Evolutionary conservation across 768 basidiomycete genomes (phyloP), one percentile per base, ranked within the genome.

Genomic region (Tephrocybe rancida): DNA sequence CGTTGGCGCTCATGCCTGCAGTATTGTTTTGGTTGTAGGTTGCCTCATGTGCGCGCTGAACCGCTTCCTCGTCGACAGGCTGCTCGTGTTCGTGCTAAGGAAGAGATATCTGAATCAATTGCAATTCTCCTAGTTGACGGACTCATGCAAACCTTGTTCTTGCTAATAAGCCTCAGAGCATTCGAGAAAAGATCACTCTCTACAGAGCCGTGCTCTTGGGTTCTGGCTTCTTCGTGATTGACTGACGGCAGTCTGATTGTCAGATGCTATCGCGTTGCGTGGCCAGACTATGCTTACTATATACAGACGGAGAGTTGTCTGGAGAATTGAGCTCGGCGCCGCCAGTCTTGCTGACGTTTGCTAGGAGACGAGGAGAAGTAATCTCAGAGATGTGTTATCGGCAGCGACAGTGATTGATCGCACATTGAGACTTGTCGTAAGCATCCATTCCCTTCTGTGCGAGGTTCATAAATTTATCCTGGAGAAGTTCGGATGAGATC

Each of bases 381-480:
- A 46, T 52, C 54, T 65, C 41, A 67, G 61, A 21, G 34, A 55
- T 54, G 56, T 59, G 46, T 18, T 47, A 60, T 51, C 44, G 38
- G 30, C 19, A 19, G 18, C 38, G 26, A 54, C 35, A 52, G 53
- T 29, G 48, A 49, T 41, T 22, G 50, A 56, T 55, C 70, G 65
- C 57, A 79, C 78, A 68, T 16, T 83, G 79, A 16, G 77, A 80
- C 25, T 74, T 62, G 60, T 74, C 69, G 71, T 84, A 84, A 64
- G 82, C 74, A 34, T 81, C 67, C 59, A 79, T 67, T 57, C 84
- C 83, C 68, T 91, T 68, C 69, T 90, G 86, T 9, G 88, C 91
- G 60, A 92, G 67, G 54, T 82, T 83, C 32, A 89, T 77, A 61
- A 92, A 79, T 52, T 67, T 77, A 55, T 90, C 88, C 90, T 88